Evolutionary conservation across 306 rosid genomes (phyloP), one percentile per base, ranked within the genome.

Genomic region (Mucuna pruriens): DNA sequence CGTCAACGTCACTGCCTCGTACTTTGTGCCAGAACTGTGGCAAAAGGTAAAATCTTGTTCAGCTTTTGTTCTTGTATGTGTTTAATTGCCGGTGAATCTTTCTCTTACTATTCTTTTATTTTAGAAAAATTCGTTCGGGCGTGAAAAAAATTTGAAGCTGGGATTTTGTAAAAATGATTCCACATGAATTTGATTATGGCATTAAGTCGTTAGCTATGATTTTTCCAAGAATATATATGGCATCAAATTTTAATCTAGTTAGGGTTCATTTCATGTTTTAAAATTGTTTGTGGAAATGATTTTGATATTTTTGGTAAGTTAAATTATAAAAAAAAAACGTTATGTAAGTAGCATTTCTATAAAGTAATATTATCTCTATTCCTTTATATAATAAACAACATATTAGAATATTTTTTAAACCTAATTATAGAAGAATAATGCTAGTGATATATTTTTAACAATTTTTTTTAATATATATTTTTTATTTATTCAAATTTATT

Each of bases 1-100:
- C 44, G 67, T 89, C 85, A 82, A 82, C 6, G 85, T 91, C 13
- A 74, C 82, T 1, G 89, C 92, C 66, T 33, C 70, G 10, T 44
- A 20, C 1, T 84, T 87, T 40, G 36, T 52, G 45, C 74, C 64
- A 1, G 64, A 80, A 3, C 44, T 34, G 69, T 89, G 91, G 95
- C 67, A 82, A 10, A 85, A 87, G 92, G 92, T 91, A 6, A 62
- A 7, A n/a, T n/a, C 7, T 15, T 48, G 20, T 6, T 48, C 16
- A 25, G 5, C 6, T 52, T 58, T 58, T 12, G 7, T 58, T 57
- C 34, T 1, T 49, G 1, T 9, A 1, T 6, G 23, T n/a, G 57
- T n/a, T n/a, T n/a, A n/a, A n/a, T n/a, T n/a, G n/a, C 40, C 40
- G 0, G 5, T 38, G 4, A 38, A 38, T 38, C 4, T 7, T 7